Evolutionary conservation across 805 yeast species (phyloP), one percentile per base, ranked within the genome.

Genomic region (Wickerhamomyces silvicola): DNA sequence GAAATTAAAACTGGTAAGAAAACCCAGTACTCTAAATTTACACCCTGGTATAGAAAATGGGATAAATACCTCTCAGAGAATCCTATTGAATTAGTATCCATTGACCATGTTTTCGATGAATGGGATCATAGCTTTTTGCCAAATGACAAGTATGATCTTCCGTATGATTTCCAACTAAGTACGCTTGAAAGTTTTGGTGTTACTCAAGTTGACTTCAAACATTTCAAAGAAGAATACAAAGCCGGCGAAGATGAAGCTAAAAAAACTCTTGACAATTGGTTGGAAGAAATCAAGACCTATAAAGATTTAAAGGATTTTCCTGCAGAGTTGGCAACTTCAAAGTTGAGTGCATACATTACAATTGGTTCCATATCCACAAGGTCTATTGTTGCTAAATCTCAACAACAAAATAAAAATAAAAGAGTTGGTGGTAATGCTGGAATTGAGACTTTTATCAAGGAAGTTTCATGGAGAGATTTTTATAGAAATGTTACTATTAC

Each of bases 381-480:
- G 20, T 45, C 59, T 4, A 52, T 70, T 3, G 50, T 66, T 7
- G 41, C 52, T 18, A 50, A 50, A 37, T 48, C 62, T 12, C 42
- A 54, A n/a, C 53, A 54, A 25, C 50, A 33, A 35, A 56, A 43
- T 38, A 48, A 21, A 6, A 41, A 47, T 22, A 51, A 41, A 30
- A 42, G 43, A 31, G 35, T 50, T 28, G 42, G 46, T 24, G 60
- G 59, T 14, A 57, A 59, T 26, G 40, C 46, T 6, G 66, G 71
- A 5, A 43, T 57, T 12, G 57, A 60, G 15, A 64, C 64, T 27
- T 74, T 69, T 56, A 57, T 72, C 18, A 61, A 77, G 22, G 78
- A 75, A 45, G 57, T 75, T 8, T 73, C 78, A 1, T 75, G 77
- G 72, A 60, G 79, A 43, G 80, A 74, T 43, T 73, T 72, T 36